Evolutionary conservation across 176 grass and related monocot species (phyloP).

Genomic region (Ananas comosus): DNA sequence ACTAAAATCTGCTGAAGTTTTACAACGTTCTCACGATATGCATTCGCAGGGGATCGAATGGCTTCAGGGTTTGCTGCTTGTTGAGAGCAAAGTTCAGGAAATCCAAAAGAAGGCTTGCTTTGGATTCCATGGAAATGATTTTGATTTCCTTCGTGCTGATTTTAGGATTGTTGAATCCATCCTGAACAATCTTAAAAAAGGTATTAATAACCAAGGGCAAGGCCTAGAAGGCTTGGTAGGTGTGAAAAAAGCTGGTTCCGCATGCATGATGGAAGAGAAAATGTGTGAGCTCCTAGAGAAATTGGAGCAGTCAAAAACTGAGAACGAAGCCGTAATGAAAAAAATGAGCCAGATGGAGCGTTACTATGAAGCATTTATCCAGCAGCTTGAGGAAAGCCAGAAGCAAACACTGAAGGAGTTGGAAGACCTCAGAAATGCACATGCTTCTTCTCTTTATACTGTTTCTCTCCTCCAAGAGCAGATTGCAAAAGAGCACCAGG

Average conservation of each 20-base stretch:
- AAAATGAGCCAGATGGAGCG: slow-evolving; percentile 89
- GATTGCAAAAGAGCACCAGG: slow-evolving; percentile 79
- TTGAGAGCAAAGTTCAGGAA: slow-evolving; percentile 83
- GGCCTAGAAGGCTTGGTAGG: slow-evolving; percentile 11
- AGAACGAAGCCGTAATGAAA: slow-evolving; percentile 77
- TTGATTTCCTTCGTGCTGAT: slow-evolving; percentile 79
- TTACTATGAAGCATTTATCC: slow-evolving; percentile 88
- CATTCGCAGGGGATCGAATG: slow-evolving; percentile 50
- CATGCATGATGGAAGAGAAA: slow-evolving; percentile 72
- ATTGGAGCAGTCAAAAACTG: slow-evolving; percentile 88
- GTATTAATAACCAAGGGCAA: slow-evolving; percentile 20
- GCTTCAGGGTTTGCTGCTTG: slow-evolving; percentile 53
- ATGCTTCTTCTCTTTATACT: slow-evolving; percentile 80
- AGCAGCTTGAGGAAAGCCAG: slow-evolving; percentile 72
- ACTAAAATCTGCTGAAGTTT: slow-evolving; percentile 56
- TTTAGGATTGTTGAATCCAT: slow-evolving; percentile 56
- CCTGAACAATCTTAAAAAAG: slow-evolving; percentile 72
- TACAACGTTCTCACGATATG: slow-evolving; percentile 18
- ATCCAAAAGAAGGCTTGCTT: slow-evolving; percentile 72
- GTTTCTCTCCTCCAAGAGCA: slow-evolving; percentile 79
- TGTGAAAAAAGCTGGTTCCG: slow-evolving; percentile 24
- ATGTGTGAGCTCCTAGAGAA: slow-evolving; percentile 84
- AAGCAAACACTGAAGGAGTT: slow-evolving; percentile 73
- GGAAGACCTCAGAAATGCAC: slow-evolving; percentile 83
- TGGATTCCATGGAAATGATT: slow-evolving; percentile 59